phyloP scores from a whole-genome alignment of 768 basidiomycete species.

The Boletus reticulatus region DNA sequence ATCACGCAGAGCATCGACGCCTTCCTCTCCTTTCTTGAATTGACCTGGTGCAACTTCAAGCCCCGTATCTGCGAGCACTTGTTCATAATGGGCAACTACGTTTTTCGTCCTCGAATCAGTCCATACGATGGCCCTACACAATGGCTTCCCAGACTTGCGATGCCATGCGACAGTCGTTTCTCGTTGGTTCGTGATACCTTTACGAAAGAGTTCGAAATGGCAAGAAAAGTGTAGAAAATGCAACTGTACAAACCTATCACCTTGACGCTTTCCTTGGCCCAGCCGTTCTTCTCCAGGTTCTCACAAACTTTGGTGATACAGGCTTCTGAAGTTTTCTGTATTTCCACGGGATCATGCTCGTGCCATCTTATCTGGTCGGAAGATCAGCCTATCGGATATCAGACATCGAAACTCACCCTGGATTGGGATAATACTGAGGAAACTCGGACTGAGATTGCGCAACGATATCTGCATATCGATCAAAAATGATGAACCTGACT shows the following conservation, averaged over 20 bases:
- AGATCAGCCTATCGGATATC: background rate
- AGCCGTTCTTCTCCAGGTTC: slow-evolving; percentile 71
- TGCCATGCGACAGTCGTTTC: slow-evolving; percentile 97
- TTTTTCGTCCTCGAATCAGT: slow-evolving; percentile 91
- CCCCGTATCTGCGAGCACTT: slow-evolving; percentile 68
- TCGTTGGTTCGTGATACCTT: slow-evolving; percentile 95
- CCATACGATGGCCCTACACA: slow-evolving; percentile 94
- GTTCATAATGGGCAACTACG: slow-evolving; percentile 76
- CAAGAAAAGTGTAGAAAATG: background rate
- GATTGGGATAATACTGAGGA: slow-evolving; percentile 88
- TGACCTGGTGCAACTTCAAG: slow-evolving; percentile 66
- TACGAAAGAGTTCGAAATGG: slow-evolving; percentile 4
- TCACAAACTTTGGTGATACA: slow-evolving; percentile 76
- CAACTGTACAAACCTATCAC: slow-evolving; percentile 69
- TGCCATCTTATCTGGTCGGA: slow-evolving; percentile 71
- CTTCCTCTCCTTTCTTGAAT: slow-evolving; percentile 71
- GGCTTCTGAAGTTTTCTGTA: slow-evolving; percentile 66
- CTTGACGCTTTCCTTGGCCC: slow-evolving; percentile 79
- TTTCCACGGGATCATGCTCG: slow-evolving; percentile 87
- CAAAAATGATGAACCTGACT: slow-evolving; percentile 89
- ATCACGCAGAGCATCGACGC: slow-evolving; percentile 58
- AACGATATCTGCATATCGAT: slow-evolving; percentile 82
- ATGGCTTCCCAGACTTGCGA: slow-evolving; percentile 80
- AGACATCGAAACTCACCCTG: slow-evolving; percentile 52
- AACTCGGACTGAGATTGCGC: slow-evolving; percentile 92